Conservation (phyloP, 2,329 filamentous ascomycete genomes). For the Alternaria brassicicola region DNA sequence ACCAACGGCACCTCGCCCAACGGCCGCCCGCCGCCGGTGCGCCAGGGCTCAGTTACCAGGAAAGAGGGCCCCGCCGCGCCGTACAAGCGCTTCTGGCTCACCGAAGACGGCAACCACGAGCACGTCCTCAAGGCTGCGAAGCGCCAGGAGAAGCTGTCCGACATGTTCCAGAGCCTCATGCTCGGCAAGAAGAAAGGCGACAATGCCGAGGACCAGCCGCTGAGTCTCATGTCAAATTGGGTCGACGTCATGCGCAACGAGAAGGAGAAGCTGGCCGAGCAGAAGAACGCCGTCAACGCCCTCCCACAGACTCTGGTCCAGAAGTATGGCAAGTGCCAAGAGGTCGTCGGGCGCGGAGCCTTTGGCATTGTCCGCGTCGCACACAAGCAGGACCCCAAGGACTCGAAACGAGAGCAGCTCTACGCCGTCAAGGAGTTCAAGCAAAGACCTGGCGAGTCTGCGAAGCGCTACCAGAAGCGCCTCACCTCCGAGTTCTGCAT, state of each 20-base stretch:
- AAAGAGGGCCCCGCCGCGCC: slow-evolving; percentile 33
- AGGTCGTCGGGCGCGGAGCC: slow-evolving; percentile 92
- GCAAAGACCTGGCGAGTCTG: slow-evolving; percentile 88
- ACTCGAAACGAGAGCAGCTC: slow-evolving; percentile 79
- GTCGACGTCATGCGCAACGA: slow-evolving; percentile 91
- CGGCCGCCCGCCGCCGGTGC: slow-evolving; percentile 37
- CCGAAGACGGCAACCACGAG: slow-evolving; percentile 74
- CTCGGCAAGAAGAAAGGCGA: slow-evolving; percentile 80
- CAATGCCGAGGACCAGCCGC: slow-evolving; percentile 72
- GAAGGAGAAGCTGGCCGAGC: slow-evolving; percentile 74
- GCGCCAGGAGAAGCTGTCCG: slow-evolving; percentile 91
- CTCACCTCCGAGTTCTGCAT: slow-evolving; percentile 98
- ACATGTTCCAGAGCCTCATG: slow-evolving; percentile 86
- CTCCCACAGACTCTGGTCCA: slow-evolving; percentile 82
- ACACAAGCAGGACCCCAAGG: slow-evolving; percentile 88
- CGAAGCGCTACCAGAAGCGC: slow-evolving; percentile 97
- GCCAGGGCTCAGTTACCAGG: slow-evolving; percentile 41
- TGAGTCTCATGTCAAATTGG: slow-evolving; percentile 95
- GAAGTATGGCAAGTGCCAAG: slow-evolving; percentile 98
- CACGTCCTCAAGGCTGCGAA: slow-evolving; percentile 89
- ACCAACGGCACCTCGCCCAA: slow-evolving; percentile 35
- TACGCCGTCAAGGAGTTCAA: slow-evolving; percentile 99
- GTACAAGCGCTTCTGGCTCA: slow-evolving; percentile 61
- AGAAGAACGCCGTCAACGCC: slow-evolving; percentile 79
- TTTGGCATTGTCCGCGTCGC: slow-evolving; percentile 98